Conservation (phyloP, 108 stramenopile species). For the Mayamaea pseudoterrestris region DNA sequence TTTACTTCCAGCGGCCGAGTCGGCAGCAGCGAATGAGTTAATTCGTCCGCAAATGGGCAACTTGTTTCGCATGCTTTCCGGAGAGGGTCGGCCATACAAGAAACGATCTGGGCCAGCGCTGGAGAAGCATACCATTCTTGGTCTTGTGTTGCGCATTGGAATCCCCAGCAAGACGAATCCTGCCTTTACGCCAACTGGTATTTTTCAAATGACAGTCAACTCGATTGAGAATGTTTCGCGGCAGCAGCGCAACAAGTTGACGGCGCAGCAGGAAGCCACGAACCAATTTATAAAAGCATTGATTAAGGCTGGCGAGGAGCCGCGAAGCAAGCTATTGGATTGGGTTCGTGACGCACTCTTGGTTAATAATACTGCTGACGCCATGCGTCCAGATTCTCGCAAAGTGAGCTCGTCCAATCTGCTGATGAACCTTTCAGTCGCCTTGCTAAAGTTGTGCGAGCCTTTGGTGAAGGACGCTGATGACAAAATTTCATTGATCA, state of each 20-base stretch:
- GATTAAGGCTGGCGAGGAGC: conserved; percentile 53
- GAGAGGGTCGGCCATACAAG: conserved; percentile 23
- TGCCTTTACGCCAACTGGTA: conserved; percentile 22
- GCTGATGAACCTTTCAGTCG: conserved; percentile 50
- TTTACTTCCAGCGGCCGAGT: conserved; percentile 38
- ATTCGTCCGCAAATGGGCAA: conserved; percentile 30
- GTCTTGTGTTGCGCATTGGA: conserved; percentile 46
- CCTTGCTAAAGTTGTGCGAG: conserved; percentile 67
- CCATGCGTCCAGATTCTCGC: conserved; percentile 50
- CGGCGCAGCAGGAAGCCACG: conserved; percentile 48
- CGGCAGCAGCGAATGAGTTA: conserved; percentile 35
- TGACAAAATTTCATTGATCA: conserved; percentile 46
- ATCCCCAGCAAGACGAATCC: conserved; percentile 42
- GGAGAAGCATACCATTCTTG: conserved; percentile 72
- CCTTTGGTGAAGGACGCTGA: conserved; percentile 54
- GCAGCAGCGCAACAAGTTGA: conserved; percentile 45
- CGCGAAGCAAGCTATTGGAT: conserved; percentile 39
- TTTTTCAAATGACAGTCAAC: conserved; percentile 28
- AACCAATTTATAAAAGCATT: conserved; percentile 49
- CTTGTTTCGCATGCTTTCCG: conserved; percentile 36
- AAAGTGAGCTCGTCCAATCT: conserved; percentile 52
- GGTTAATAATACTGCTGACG: conserved; percentile 64
- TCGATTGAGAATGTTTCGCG: conserved; percentile 35
- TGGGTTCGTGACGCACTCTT: conserved; percentile 75
- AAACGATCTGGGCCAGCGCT: conserved; percentile 67